Conservation (phyloP, 345 rosid genomes). For the Linum tenue region DNA sequence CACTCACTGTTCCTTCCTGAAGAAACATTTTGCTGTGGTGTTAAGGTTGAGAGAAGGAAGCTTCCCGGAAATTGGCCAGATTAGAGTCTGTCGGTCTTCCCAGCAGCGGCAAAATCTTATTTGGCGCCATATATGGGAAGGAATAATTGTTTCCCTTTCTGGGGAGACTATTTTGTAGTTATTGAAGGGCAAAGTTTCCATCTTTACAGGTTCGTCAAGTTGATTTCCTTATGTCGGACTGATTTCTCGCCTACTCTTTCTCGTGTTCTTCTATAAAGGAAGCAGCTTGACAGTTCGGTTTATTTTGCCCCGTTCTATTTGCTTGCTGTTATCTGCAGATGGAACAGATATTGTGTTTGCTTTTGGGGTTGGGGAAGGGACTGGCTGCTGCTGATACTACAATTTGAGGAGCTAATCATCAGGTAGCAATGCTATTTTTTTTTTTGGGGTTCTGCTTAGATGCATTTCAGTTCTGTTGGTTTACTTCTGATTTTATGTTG, state of each 20-base stretch:
- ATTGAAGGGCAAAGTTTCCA: constrained; percentile 7
- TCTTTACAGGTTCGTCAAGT: constrained; percentile 17
- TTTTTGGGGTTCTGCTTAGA: neutral
- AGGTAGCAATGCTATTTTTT: constrained; percentile 11
- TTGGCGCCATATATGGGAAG: neutral
- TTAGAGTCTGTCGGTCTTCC: no score
- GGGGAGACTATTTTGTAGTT: constrained; percentile 10
- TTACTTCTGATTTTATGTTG: no score
- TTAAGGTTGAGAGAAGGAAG: neutral
- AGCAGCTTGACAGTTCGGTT: neutral
- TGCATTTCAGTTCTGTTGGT: neutral
- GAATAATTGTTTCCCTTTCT: constrained; percentile 16
- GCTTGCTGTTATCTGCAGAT: constrained; percentile 4
- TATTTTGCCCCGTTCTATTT: neutral
- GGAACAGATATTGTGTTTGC: constrained; percentile 7
- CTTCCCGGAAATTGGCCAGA: neutral
- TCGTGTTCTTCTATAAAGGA: constrained; percentile 5
- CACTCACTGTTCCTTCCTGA: neutral
- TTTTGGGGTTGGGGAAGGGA: constrained; percentile 10
- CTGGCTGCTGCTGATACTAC: constrained; percentile 3
- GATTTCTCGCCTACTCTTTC: constrained; percentile 10
- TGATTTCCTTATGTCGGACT: constrained; percentile 10
- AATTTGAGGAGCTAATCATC: neutral
- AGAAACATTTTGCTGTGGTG: neutral
- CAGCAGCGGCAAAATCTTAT: no score